These are phyloP conservation scores for Apiosordaria backusii DNA, from an alignment of 495 filamentous ascomycete species.

Conservation along the genomic window DNA sequence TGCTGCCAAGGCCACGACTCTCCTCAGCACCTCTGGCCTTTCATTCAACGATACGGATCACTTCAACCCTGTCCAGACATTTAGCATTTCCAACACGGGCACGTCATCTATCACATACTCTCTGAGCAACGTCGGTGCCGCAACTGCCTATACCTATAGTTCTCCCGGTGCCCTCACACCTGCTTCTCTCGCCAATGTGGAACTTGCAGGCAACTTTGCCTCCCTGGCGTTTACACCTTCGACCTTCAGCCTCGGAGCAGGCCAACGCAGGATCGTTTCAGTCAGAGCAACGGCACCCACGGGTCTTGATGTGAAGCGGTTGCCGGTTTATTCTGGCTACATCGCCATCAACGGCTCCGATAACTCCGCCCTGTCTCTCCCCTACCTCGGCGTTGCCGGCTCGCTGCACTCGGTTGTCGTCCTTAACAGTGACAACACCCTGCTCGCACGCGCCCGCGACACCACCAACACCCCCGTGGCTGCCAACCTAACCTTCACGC, in stretches of 20 bases:
- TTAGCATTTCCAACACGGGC: slow-evolving; percentile 53
- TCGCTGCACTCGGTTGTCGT: slow-evolving; percentile 40
- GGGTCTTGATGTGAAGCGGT: slow-evolving; percentile 36
- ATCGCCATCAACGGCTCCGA: slow-evolving; percentile 49
- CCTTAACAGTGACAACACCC: slow-evolving; percentile 34
- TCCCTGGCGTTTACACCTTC: slow-evolving; percentile 30
- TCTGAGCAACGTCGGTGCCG: slow-evolving; percentile 41
- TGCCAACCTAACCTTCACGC: slow-evolving; percentile 38
- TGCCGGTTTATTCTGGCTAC: slow-evolving; percentile 54
- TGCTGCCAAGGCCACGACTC: slow-evolving; percentile 51
- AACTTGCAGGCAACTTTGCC: slow-evolving; percentile 37
- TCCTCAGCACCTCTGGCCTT: slow-evolving; percentile 50
- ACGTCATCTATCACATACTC: slow-evolving; percentile 43
- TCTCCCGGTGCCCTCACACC: slow-evolving; percentile 28
- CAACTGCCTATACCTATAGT: slow-evolving; percentile 45
- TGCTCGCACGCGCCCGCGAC: slow-evolving; percentile 36
- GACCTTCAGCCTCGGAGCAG: slow-evolving; percentile 36
- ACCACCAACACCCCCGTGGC: slow-evolving; percentile 28
- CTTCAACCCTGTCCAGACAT: slow-evolving; percentile 44
- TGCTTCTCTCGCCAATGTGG: slow-evolving; percentile 39
- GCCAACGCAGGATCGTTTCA: slow-evolving; percentile 37
- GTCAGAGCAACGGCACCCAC: slow-evolving; percentile 43
- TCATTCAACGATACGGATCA: slow-evolving; percentile 58
- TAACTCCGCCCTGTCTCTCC: slow-evolving; percentile 45
- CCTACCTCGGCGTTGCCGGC: slow-evolving; percentile 50